These are phyloP conservation scores for Melampsora larici-populina DNA, from an alignment of 1,284 basidiomycete species.

Conservation along the genomic window DNA sequence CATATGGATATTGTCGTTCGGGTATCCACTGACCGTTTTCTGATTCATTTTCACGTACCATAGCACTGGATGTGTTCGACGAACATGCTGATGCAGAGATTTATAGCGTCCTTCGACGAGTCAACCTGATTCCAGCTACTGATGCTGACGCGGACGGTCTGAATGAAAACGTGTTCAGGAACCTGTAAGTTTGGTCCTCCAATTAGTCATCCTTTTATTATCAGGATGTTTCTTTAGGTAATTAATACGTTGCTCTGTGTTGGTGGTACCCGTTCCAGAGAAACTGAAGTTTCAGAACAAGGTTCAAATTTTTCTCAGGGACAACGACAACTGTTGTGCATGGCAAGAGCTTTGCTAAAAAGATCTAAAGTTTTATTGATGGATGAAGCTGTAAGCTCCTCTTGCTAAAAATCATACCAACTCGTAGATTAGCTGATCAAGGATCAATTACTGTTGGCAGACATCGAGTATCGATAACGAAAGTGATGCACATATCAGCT, in stretches of 20 bases:
- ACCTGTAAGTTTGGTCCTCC: slow-evolving; percentile 58
- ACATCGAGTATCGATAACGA: slow-evolving; percentile 67
- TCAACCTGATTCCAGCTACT: slow-evolving; percentile 66
- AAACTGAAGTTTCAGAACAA: slow-evolving; percentile 48
- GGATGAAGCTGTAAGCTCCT: slow-evolving; percentile 61
- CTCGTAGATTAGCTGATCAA: slow-evolving; percentile 10
- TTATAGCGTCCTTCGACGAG: slow-evolving; percentile 79
- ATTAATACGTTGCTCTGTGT: background rate
- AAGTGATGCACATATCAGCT: slow-evolving; percentile 61
- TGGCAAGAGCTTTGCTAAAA: slow-evolving; percentile 76
- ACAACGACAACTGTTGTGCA: slow-evolving; percentile 77
- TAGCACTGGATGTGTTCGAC: slow-evolving; percentile 80
- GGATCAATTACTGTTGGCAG: slow-evolving; percentile 38
- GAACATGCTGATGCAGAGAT: slow-evolving; percentile 83
- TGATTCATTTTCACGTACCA: background rate
- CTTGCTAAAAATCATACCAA: slow-evolving; percentile 27
- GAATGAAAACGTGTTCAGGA: slow-evolving; percentile 60
- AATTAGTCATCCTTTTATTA: slow-evolving; percentile 50
- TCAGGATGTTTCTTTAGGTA: slow-evolving; percentile 60
- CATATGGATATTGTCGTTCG: background rate
- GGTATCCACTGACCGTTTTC: background rate
- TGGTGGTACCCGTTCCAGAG: slow-evolving; percentile 46
- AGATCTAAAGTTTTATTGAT: slow-evolving; percentile 72
- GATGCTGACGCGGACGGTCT: slow-evolving; percentile 58
- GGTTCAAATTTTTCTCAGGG: slow-evolving; percentile 93